Conservation (phyloP, 2,329 filamentous ascomycete species). For the Stagonosporopsis vannaccii region DNA sequence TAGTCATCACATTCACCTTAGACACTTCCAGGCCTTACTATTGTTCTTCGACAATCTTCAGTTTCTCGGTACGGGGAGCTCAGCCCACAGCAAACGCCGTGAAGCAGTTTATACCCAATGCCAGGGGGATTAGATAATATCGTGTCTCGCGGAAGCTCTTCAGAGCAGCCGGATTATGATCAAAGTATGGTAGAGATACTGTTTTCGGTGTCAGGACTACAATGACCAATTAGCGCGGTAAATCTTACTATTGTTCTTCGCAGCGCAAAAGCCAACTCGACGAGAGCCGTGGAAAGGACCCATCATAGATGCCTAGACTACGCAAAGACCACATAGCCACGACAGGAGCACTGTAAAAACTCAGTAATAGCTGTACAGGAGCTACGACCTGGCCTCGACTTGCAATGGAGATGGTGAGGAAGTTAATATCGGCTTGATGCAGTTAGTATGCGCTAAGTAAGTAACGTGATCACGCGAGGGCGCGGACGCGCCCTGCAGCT, state of each 20-base stretch:
- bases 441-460: not conserved
- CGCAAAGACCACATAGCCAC: not conserved
- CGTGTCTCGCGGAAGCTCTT: constrained; percentile 23
- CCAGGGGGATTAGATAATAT: constrained; percentile 1
- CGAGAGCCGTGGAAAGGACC: constrained; percentile 22
- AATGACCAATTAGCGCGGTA: constrained; percentile 21
- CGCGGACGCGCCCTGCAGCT: constrained; percentile 23
- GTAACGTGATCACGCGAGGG: constrained; percentile 22
- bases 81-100: constrained; percentile 10
- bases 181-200: constrained; percentile 9
- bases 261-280: constrained; percentile 20
- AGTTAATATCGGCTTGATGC: not conserved
- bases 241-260: constrained; percentile 48
- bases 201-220: constrained; percentile 22
- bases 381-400: too few species aligned
- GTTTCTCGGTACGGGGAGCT: constrained; percentile 2
- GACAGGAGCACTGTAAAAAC: not conserved
- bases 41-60: constrained; percentile 30
- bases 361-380: not conserved
- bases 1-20: constrained; percentile 21
- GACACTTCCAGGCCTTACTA: constrained; percentile 26
- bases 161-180: not conserved
- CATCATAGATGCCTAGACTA: not conserved
- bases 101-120: constrained; percentile 6
- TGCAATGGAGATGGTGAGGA: too few species aligned